Base-by-base conservation (phyloP, 2,329 filamentous ascomycete species). In the Trichoderma sp. region DNA sequence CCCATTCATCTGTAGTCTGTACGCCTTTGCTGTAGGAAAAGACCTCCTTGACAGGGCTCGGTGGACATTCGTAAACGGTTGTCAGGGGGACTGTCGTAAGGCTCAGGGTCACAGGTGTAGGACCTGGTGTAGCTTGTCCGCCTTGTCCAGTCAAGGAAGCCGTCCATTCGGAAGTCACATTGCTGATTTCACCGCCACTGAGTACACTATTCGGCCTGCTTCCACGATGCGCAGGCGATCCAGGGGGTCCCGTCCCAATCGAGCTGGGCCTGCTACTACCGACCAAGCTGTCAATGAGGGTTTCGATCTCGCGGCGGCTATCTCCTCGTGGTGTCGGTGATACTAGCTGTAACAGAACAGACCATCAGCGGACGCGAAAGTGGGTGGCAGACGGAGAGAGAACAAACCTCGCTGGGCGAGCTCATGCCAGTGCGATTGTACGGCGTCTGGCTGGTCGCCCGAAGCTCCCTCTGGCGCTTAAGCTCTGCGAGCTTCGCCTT, bases 11-110 rank as follows among this genome's bases (percentile, higher is more conserved):
- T 26, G 92, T 90, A 18, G 96, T 98, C 82, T 99, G 97, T 26
- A 98, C 94, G 71, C 91, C 95, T 84, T 98, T 98, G 86, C 93
- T 98, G 86, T 99, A 99, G 68, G 94, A 97, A 79, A 97, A 94
- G 73, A 97, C 86, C 81, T 99, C 96, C 75, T 92, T 89, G 70
- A 91, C 89, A 39, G 92, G 90, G 24, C 90, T 91, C 1, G 93
- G 92, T 2, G 92, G 90, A 74, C 90, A 92, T 81, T 97, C 95
- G 82, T 92, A 94, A 73, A 96, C 88, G 39, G 93, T 94, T 21
- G 91, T 90, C 68, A 94, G 86, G 8, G 92, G 87, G 12, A 89
- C 90, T 1, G 94, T 92, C 8, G 90, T 92, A 24, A 97, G 88
- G 3, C 90, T 91, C 78, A 95, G 93, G 18, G 87, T 84, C 30